phyloP scores from a whole-genome alignment of 2,329 filamentous ascomycete species.

The Metarhizium album region DNA sequence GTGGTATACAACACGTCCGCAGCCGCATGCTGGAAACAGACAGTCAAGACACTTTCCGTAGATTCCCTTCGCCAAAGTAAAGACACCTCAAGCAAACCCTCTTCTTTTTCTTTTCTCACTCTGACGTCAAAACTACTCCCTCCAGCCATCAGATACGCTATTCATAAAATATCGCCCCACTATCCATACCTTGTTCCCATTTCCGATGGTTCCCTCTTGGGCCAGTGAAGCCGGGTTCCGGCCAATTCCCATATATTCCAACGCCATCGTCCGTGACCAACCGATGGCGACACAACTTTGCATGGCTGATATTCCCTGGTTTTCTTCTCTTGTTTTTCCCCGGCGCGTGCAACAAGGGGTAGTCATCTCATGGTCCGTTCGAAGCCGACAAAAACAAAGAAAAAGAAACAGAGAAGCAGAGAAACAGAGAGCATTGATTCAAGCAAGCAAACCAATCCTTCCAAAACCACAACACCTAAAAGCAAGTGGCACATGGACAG shows the following conservation, averaged over 20 bases:
- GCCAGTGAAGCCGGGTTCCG: not conserved
- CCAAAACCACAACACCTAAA: conserved; percentile 9
- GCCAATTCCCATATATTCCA: not conserved
- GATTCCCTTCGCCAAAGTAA: not conserved
- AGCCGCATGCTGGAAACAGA: not conserved
- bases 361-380: conserved; percentile 10
- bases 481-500: conserved; percentile 18
- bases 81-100: conserved; percentile 2
- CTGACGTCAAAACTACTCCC: conserved; percentile 6
- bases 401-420: too few species aligned
- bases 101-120: conserved; percentile 4
- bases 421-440: conserved; percentile 11
- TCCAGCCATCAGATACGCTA: conserved; percentile 3
- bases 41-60: not conserved
- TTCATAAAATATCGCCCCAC: conserved; percentile 2
- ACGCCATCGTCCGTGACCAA: conserved; percentile 3
- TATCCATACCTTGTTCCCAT: not conserved
- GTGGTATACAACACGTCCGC: not conserved
- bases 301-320: not conserved
- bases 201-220: not conserved
- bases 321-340: not conserved
- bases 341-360: conserved; percentile 1
- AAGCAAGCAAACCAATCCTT: conserved; percentile 14
- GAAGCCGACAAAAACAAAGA: too few species aligned
- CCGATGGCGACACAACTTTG: not conserved